Evolutionary conservation across 352 stramenopile species (phyloP), one percentile per base, ranked within the genome.

Genomic region (Globisporangium middletonii): DNA sequence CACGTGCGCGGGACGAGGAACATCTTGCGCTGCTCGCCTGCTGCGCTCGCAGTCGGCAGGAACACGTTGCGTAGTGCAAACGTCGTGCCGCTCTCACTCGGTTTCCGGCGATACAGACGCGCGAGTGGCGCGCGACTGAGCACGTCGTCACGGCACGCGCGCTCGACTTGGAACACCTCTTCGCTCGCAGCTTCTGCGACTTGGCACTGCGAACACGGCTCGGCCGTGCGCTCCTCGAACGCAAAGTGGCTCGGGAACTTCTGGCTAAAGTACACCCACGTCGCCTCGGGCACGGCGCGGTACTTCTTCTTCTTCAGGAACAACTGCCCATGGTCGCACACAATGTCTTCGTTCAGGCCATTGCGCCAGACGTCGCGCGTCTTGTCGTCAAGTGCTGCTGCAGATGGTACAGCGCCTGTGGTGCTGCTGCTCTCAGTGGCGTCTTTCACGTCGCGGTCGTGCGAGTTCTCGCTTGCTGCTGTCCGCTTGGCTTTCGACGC

Each of bases 341-440:
- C 73, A n/a, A 94, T 86, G 57, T 94, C 84, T 59, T 83, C 65
- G 50, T 94, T 94, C 33, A 94, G 61, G 1, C 57, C 51, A 0
- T 45, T 71, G 43, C 73, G 69, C 74, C 75, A 85, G 18, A 75
- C 30, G 5, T 66, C 53, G 18, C 58, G 54, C 6, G 53, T 46
- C 12, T 68, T 60, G 4, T 5, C 27, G 48, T 53, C 48, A 5
- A 38, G 7, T 9, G 5, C 33, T 38, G 33, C 6, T 8, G 18
- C 4, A 3, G 41, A 23, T 23, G 23, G 23, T 23, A 23, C 33
- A 42, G 33, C 23, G 1, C 51, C 26, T 5, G 23, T 23, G 23
- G 18, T 50, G 27, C 26, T 11, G 7, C 27, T 28, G 15, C 9
- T 28, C 23, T 19, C 13, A 6, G 11, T 6, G 1, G 28, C 12